phyloP scores from a whole-genome alignment of 192 early-diverging fungal species.

The Chytriomyces sp. region DNA sequence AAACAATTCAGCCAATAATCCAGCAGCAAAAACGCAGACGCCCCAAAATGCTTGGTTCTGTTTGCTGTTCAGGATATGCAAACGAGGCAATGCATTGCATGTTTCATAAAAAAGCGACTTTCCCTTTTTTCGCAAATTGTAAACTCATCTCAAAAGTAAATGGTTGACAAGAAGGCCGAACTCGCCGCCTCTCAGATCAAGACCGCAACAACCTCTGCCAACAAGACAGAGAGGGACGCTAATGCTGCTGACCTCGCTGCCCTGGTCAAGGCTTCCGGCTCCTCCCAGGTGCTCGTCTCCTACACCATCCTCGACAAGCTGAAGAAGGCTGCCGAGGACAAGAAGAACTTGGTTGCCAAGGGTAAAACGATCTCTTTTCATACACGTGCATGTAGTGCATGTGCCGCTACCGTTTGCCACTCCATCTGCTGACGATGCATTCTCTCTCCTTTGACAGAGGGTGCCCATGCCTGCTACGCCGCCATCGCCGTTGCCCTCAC shows the following conservation, averaged over 20 bases:
- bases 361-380: too few species aligned
- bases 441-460: slow-evolving; percentile 62
- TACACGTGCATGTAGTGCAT: too few species aligned
- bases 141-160: not conserved
- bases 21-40: too few species aligned
- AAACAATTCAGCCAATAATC: too few species aligned
- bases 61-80: too few species aligned
- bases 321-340: slow-evolving; percentile 66
- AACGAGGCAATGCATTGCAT: too few species aligned
- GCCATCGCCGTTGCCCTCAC: slow-evolving; percentile 64
- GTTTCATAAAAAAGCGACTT: too few species aligned
- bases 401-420: too few species aligned
- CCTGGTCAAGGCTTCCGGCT: slow-evolving; percentile 63
- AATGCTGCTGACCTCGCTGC: slow-evolving; percentile 65
- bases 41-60: too few species aligned
- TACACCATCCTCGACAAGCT: slow-evolving; percentile 66
- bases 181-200: slow-evolving; percentile 23
- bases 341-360: slow-evolving; percentile 56
- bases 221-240: slow-evolving; percentile 50
- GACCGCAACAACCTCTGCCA: slow-evolving; percentile 39
- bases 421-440: too few species aligned
- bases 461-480: slow-evolving; percentile 61
- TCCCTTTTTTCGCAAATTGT: too few species aligned
- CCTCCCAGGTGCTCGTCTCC: slow-evolving; percentile 60
- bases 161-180: slow-evolving; percentile 30